phyloP scores from a whole-genome alignment of 1,284 basidiomycete species.

The Pseudozyma hubeiensis region DNA sequence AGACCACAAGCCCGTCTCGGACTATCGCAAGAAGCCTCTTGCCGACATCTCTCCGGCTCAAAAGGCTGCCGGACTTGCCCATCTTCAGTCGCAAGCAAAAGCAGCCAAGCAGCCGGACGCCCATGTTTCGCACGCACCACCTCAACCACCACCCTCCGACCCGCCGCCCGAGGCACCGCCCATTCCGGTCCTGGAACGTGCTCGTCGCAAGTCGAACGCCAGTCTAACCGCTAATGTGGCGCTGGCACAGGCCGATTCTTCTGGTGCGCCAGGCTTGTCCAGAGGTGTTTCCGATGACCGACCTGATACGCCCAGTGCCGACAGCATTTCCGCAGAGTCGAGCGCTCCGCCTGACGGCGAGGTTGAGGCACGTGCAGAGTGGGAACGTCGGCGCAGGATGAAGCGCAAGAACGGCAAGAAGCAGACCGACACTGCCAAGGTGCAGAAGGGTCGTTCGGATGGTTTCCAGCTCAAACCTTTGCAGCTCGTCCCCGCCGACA shows the following conservation, averaged over 20 bases:
- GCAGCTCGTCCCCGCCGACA: conserved; percentile 54
- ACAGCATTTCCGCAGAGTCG: conserved; percentile 50
- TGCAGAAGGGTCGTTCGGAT: conserved; percentile 22
- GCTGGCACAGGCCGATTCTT: conserved; percentile 26
- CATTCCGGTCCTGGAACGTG: conserved; percentile 35
- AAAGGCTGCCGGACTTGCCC: conserved; percentile 45
- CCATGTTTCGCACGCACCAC: conserved; percentile 2
- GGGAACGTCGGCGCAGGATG: conserved; percentile 61
- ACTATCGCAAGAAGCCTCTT: conserved; percentile 56
- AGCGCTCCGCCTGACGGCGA: conserved; percentile 66
- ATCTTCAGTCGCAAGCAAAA: conserved; percentile 40
- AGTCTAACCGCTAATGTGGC: conserved; percentile 43
- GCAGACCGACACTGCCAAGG: conserved; percentile 18
- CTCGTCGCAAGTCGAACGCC: conserved; percentile 43
- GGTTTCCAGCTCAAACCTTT: conserved; percentile 56
- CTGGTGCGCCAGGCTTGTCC: not conserved
- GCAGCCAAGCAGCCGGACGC: conserved; percentile 16
- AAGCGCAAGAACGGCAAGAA: conserved; percentile 45
- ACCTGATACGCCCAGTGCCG: conserved; percentile 31
- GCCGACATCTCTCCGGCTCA: conserved; percentile 47
- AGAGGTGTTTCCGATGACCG: conserved; percentile 13
- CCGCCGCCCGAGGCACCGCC: conserved; percentile 31
- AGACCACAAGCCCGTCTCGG: conserved; percentile 51
- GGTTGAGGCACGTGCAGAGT: conserved; percentile 64
- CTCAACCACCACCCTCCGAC: conserved; percentile 12